Base-by-base conservation (phyloP, 352 stramenopile species). In the Salisapilia sapeloensis region DNA sequence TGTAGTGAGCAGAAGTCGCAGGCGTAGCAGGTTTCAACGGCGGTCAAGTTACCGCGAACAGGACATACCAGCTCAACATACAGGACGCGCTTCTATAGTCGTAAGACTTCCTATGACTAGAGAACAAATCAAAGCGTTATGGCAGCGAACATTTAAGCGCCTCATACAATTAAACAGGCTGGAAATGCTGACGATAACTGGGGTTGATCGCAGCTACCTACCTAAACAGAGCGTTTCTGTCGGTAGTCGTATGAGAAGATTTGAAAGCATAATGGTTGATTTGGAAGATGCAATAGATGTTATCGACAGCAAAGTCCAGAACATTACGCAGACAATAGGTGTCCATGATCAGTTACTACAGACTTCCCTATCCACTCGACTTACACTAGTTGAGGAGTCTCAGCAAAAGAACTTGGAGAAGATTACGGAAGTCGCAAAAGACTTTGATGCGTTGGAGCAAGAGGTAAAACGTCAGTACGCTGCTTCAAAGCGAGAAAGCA, bases 191-290 rank as follows among this genome's bases (percentile, higher is more conserved):
- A 64, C 63, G 14, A 63, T 60, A 16, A 35, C 56, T 7, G 72
- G 50, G 17, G 42, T 56, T 9, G 63, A 80, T 18, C 54, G 52
- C 36, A 48, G 56, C 6, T 38, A 80, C 0, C 78, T 78, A 40
- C 60, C 56, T 8, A 62, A 56, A 26, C 45, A 76, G 20, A 66
- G 76, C 35, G 53, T 71, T 7, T 80, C 67, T 3, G 72, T 83
- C 42, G 67, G 67, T 1, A 52, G 59, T 7, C 63, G 63, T 2
- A 56, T 83, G 2, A 59, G 59, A 33, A 48, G 63, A 3, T 48
- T 83, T 0, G 67, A 83, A 38, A 63, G 80, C 37, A 60, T 56
- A 0, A 42, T 46, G 4, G 33, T 25, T 2, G 60, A 71, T 20
- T 11, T 78, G 11, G 63, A 79, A 29, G 60, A 66, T 27, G 54